phyloP scores from a whole-genome alignment of 2,329 filamentous ascomycete genomes.

The Rhexocercosporidium sp. region DNA sequence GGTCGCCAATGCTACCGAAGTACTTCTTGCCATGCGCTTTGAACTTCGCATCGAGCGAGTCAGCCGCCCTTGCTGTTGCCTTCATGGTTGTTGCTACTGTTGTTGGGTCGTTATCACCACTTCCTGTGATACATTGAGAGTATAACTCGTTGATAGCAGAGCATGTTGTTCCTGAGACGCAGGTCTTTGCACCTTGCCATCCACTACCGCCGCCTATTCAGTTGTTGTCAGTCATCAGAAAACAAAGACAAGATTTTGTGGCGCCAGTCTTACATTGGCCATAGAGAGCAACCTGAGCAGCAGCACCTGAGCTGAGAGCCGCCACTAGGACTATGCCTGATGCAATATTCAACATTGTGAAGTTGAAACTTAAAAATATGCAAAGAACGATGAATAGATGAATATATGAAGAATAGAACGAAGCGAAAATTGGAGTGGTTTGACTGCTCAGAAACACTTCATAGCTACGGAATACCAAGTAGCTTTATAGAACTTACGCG shows the following conservation, averaged over 20 bases:
- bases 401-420: too few species aligned
- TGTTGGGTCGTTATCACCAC: neutral
- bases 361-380: too few species aligned
- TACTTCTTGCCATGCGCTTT: conserved; percentile 60
- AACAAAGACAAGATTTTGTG: neutral
- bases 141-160: conserved; percentile 21
- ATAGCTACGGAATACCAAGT: too few species aligned
- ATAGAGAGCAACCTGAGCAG: conserved; percentile 19
- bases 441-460: too few species aligned
- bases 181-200: conserved; percentile 38
- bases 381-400: too few species aligned
- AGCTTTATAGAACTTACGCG: too few species aligned
- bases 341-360: too few species aligned
- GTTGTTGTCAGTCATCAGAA: too few species aligned
- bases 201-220: conserved; percentile 35
- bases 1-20: conserved; percentile 62
- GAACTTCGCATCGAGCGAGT: conserved; percentile 11
- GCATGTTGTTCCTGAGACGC: conserved; percentile 37
- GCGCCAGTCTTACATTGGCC: conserved; percentile 24
- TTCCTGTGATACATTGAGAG: conserved; percentile 28
- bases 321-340: too few species aligned
- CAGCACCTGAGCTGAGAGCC: too few species aligned
- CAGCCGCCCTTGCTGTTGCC: conserved; percentile 10
- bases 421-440: too few species aligned
- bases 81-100: conserved; percentile 11